Evolutionary conservation across 768 basidiomycete genomes (phyloP), one percentile per base, ranked within the genome.

Genomic region (Suillus subaureus): DNA sequence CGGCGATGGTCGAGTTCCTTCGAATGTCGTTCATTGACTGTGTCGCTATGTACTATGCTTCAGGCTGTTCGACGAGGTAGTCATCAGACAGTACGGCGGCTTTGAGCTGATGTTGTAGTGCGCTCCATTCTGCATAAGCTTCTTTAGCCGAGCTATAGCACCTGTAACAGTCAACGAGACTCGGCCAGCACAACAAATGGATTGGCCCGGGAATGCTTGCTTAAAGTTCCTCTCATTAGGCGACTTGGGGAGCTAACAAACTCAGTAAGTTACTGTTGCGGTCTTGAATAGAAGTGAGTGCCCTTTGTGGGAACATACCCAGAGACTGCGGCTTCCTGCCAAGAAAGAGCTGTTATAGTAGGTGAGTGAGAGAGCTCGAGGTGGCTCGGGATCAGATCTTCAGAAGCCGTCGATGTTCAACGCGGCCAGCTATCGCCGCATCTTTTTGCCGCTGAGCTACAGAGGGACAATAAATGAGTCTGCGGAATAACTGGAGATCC

Each of bases 361-460:
- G 68, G 28, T 28, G 51, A 26, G 26, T 26, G 15, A 51, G 33
- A 35, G 33, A 35, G 33, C 16, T 42, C 18, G 42, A 52, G 51
- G 61, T 21, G 69, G 69, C 8, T 8, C 7, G 8, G 21, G 8
- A 62, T 70, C 69, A 66, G 74, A 35, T 35, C 33, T 35, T 9
- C 6, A 16, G 37, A 23, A 47, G 75, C 77, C 18, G 62, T 70
- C n/a, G n/a, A 23, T 12, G n/a, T 11, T 79, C 61, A 80, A 74
- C 35, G 71, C 73, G 49, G 23, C 6, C 23, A 16, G 16, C 16
- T 9, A 28, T 57, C 54, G 72, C 66, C 67, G 63, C 85, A 55
- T 79, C 80, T 75, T 91, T 86, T n/a, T n/a, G n/a, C 71, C 88
- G 88, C 69, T 90, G 75, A 93, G 84, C 92, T 94, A 76, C 51